These are phyloP conservation scores for Globisporangium canariense DNA, from an alignment of 352 stramenopile genomes.

Conservation along the genomic window DNA sequence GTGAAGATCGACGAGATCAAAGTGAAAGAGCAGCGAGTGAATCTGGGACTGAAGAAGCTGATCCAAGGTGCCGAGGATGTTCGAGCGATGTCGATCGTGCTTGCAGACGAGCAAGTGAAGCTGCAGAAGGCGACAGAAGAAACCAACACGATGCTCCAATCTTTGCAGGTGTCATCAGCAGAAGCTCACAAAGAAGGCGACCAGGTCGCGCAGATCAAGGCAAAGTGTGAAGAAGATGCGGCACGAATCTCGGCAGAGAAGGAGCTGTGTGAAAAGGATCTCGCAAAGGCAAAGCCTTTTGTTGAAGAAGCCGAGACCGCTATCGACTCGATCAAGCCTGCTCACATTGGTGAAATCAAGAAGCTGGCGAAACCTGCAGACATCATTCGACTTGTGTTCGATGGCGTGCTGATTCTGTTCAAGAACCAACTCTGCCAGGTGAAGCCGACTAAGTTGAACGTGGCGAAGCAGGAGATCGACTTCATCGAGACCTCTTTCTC, in stretches of 20 bases:
- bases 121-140: slow-evolving; percentile 95
- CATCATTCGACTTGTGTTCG: slow-evolving; percentile 98
- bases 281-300: slow-evolving; percentile 98
- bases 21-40: slow-evolving; percentile 96
- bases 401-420: slow-evolving; percentile 97
- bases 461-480: slow-evolving; percentile 96
- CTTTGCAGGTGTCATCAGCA: slow-evolving; percentile 93
- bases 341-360: slow-evolving; percentile 98
- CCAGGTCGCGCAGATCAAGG: slow-evolving; percentile 95
- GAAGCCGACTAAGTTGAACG: slow-evolving; percentile 93
- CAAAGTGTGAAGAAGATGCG: slow-evolving; percentile 95
- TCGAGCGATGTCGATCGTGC: slow-evolving; percentile 95
- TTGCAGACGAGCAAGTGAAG: slow-evolving; percentile 96
- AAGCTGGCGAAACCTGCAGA: slow-evolving; percentile 97
- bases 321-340: slow-evolving; percentile 97
- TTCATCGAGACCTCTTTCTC: slow-evolving; percentile 98
- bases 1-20: slow-evolving; percentile 94
- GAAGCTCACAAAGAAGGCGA: slow-evolving; percentile 97
- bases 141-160: slow-evolving; percentile 97
- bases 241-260: slow-evolving; percentile 95
- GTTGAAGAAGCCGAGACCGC: slow-evolving; percentile 97
- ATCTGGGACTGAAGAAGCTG: slow-evolving; percentile 96
- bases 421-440: slow-evolving; percentile 90
- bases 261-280: slow-evolving; percentile 92
- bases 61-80: slow-evolving; percentile 97